Conservation (phyloP, 2,329 filamentous ascomycete genomes). For the Aspergillus chevalieri region DNA sequence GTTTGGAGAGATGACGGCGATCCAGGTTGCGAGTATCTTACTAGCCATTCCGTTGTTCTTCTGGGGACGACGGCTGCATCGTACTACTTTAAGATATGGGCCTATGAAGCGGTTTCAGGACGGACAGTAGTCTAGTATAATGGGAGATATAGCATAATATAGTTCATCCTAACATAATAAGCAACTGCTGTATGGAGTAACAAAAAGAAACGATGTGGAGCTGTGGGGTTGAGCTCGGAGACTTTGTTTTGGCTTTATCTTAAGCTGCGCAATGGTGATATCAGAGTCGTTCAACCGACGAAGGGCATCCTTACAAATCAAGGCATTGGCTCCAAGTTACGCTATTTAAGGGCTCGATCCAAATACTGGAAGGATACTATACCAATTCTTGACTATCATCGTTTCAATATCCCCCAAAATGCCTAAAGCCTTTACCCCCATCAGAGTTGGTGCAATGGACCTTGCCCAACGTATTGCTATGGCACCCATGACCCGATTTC, state of each 20-base stretch:
- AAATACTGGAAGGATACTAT: too few relatives aligned
- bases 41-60: conserved; percentile 18
- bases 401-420: conserved; percentile 24
- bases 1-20: conserved; percentile 22
- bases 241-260: too few relatives aligned
- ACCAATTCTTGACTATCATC: neutral
- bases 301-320: too few relatives aligned
- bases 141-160: neutral
- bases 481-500: conserved; percentile 53
- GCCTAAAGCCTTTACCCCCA: conserved; percentile 16
- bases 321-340: too few relatives aligned
- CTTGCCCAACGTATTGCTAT: conserved; percentile 48
- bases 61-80: conserved; percentile 13
- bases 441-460: conserved; percentile 36
- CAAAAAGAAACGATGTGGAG: too few relatives aligned
- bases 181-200: neutral
- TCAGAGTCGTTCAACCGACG: too few relatives aligned
- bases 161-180: neutral
- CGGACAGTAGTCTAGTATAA: neutral
- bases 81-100: conserved; percentile 16
- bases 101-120: conserved; percentile 19
- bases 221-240: too few relatives aligned
- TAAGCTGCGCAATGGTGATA: too few relatives aligned
- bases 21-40: conserved; percentile 16
- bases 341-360: too few relatives aligned